These are phyloP conservation scores for Arthrobotrys musiformis DNA, from an alignment of 2,329 filamentous ascomycete species.

Conservation along the genomic window DNA sequence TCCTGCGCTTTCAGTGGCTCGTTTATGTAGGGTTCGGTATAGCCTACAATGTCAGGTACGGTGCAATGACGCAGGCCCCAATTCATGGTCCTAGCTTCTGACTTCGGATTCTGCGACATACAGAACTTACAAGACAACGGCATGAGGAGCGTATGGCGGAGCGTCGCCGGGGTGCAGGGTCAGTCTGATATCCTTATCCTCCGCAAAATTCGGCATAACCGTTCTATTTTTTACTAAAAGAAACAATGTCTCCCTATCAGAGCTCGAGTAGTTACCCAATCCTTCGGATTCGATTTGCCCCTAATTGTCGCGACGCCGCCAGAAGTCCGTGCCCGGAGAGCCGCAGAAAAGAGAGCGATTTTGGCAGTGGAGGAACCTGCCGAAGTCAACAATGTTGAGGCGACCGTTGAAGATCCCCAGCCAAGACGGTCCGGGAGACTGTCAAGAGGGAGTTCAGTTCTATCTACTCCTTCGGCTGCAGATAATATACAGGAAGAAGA, in stretches of 20 bases:
- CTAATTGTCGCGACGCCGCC: constrained; percentile 50
- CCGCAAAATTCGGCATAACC: not conserved
- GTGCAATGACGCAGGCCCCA: constrained; percentile 13
- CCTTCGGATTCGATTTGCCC: constrained; percentile 54
- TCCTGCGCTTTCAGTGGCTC: not conserved
- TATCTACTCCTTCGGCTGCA: constrained; percentile 28
- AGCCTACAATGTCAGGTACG: constrained; percentile 49
- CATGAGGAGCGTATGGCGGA: constrained; percentile 56
- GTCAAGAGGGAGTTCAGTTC: constrained; percentile 35
- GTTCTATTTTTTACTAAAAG: not conserved
- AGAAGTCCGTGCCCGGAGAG: constrained; percentile 26
- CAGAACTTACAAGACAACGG: constrained; percentile 52
- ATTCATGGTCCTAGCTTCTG: not conserved
- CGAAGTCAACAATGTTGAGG: not conserved
- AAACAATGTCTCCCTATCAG: not conserved
- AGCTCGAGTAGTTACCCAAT: constrained; percentile 38
- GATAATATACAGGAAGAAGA: constrained; percentile 29
- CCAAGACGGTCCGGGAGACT: constrained; percentile 34
- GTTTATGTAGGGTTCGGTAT: not conserved
- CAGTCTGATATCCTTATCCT: not conserved
- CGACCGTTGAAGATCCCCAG: constrained; percentile 19
- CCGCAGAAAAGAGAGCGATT: constrained; percentile 8
- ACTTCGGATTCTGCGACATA: not conserved
- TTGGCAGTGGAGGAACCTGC: not conserved
- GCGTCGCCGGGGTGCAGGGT: constrained; percentile 51